Conservation (phyloP, 2,329 filamentous ascomycete species). For the Exophiala phaeomuriformis region DNA sequence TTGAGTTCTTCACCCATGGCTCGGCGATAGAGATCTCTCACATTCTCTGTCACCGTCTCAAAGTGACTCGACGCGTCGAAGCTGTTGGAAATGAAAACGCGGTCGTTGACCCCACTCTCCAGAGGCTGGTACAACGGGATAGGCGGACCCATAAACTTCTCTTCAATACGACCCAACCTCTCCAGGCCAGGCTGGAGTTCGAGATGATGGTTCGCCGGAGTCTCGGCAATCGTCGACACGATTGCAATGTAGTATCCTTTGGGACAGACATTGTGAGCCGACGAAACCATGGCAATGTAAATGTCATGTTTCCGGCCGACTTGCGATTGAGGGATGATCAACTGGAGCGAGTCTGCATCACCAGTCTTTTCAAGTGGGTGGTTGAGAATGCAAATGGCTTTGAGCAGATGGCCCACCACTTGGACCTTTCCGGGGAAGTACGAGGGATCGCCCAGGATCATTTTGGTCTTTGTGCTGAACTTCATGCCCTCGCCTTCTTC, state of each 20-base stretch:
- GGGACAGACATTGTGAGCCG: constrained; percentile 94
- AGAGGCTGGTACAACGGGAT: constrained; percentile 92
- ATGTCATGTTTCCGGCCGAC: constrained; percentile 96
- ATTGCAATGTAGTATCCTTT: constrained; percentile 99
- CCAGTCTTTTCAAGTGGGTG: constrained; percentile 87
- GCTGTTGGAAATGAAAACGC: constrained; percentile 96
- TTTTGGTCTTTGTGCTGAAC: constrained; percentile 92
- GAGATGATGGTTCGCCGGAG: constrained; percentile 83
- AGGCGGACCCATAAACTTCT: constrained; percentile 90
- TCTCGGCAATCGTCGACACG: constrained; percentile 94
- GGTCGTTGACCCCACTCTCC: constrained; percentile 73
- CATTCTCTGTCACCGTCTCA: constrained; percentile 86
- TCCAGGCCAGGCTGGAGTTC: constrained; percentile 90
- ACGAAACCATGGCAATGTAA: constrained; percentile 92
- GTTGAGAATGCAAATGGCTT: constrained; percentile 95
- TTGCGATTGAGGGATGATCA: constrained; percentile 97
- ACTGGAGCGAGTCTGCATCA: constrained; percentile 79
- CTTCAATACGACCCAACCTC: constrained; percentile 84
- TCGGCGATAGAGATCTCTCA: constrained; percentile 84
- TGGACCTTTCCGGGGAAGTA: constrained; percentile 91
- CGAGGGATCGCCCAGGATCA: constrained; percentile 90
- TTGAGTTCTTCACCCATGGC: constrained; percentile 77
- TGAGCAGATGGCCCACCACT: constrained; percentile 81
- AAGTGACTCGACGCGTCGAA: constrained; percentile 98
- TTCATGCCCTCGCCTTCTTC: constrained; percentile 70